A percentile compares a stretch with the other conserved stretches of the same genome.
These are phyloP conservation scores for Diaporthe citrichinensis DNA, from an alignment of 2,329 filamentous ascomycete species.

Conservation along the genomic window DNA sequence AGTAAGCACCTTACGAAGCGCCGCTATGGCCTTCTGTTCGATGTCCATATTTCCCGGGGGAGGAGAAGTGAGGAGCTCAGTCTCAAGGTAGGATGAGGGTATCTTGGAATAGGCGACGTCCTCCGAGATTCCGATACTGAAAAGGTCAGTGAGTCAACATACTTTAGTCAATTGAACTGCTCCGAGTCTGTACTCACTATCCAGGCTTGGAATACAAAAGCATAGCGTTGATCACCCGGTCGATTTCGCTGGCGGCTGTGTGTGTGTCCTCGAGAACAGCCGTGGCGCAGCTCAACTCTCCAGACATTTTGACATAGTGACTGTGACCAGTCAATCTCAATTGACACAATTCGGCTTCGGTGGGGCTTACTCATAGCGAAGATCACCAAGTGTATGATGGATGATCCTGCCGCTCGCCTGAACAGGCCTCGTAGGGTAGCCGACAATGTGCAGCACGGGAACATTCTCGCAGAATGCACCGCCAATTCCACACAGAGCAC, in stretches of 20 bases:
- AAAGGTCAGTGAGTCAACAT: neutral
- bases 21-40: slow-evolving; percentile 5
- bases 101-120: slow-evolving; percentile 40
- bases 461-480: slow-evolving; percentile 70
- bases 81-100: slow-evolving; percentile 26
- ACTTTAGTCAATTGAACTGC: neutral
- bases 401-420: slow-evolving; percentile 47
- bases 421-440: slow-evolving; percentile 46
- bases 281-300: slow-evolving; percentile 69
- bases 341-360: slow-evolving; percentile 51
- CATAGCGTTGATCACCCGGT: slow-evolving; percentile 69
- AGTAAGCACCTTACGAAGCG: slow-evolving; percentile 63
- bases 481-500: slow-evolving; percentile 69
- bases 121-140: slow-evolving; percentile 38
- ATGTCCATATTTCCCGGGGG: neutral
- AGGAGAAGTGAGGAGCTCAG: neutral
- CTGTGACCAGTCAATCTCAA: slow-evolving; percentile 47
- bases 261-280: slow-evolving; percentile 68
- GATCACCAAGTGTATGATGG: slow-evolving; percentile 71
- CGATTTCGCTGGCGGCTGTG: slow-evolving; percentile 70
- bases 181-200: slow-evolving; percentile 12
- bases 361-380: slow-evolving; percentile 57
- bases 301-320: slow-evolving; percentile 74
- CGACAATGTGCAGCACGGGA: slow-evolving; percentile 67
- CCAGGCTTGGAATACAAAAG: slow-evolving; percentile 22